Percentiles rank a stretch among this genome's conserved stretches.
Conservation (phyloP, 805 yeast genomes). For the Zygosaccharomyces kombuchaensis region DNA sequence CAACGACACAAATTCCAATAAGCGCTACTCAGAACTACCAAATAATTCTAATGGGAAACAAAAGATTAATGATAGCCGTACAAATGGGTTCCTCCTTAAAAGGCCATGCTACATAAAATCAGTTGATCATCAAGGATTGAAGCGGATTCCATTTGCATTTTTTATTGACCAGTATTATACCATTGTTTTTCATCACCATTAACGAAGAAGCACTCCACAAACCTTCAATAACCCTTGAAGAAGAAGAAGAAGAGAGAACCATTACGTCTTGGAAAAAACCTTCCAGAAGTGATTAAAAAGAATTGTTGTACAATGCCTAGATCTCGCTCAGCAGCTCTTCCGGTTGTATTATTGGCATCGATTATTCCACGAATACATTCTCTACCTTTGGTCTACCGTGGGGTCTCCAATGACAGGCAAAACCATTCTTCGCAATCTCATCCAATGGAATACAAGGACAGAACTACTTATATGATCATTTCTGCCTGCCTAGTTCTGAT, state of each 20-base stretch:
- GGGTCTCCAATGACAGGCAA: background rate
- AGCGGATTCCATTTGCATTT: too few relatives aligned
- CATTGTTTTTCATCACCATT: too few relatives aligned
- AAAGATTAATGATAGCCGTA: too few relatives aligned
- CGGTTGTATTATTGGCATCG: slow-evolving; percentile 1
- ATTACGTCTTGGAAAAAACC: background rate
- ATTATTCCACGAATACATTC: slow-evolving; percentile 5
- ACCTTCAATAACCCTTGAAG: background rate
- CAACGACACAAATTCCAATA: too few relatives aligned
- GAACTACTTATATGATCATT: slow-evolving; percentile 46
- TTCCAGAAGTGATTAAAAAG: background rate
- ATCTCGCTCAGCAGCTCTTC: background rate
- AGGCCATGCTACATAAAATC: too few relatives aligned
- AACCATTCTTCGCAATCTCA: background rate
- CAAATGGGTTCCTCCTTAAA: too few relatives aligned
- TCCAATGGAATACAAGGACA: slow-evolving; percentile 23
- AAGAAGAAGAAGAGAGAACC: background rate
- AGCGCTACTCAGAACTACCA: too few relatives aligned
- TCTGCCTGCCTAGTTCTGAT: slow-evolving; percentile 61
- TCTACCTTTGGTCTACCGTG: slow-evolving; percentile 3
- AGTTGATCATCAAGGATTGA: too few relatives aligned
- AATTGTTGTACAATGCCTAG: background rate
- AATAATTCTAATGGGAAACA: too few relatives aligned
- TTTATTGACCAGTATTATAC: too few relatives aligned
- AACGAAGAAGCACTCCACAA: too few relatives aligned